phyloP scores from a whole-genome alignment of 257 asterid genomes.

The Solanum paucissectum region DNA sequence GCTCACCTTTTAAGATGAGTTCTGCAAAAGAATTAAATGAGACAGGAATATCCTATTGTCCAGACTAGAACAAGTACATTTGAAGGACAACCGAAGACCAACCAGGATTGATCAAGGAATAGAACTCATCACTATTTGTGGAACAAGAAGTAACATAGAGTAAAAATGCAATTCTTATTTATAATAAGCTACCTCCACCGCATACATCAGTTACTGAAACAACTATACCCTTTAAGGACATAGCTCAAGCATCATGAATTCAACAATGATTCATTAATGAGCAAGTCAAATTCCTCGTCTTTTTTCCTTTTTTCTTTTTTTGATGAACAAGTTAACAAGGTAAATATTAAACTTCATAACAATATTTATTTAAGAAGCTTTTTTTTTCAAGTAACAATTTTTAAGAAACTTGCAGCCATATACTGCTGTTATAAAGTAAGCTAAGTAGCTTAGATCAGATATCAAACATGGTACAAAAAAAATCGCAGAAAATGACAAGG shows the following conservation, averaged over 20 bases:
- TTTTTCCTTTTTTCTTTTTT: neutral
- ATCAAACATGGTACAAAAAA: neutral
- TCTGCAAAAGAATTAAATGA: slow-evolving; percentile 38
- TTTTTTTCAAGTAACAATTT: neutral
- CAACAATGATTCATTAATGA: neutral
- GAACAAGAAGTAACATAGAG: neutral
- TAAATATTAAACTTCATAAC: neutral
- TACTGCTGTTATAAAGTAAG: neutral
- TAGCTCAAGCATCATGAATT: neutral
- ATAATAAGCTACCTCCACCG: neutral
- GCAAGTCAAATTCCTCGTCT: neutral
- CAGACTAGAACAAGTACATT: neutral
- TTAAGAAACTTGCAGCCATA: neutral
- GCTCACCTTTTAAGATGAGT: slow-evolving; percentile 77
- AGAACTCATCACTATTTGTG: neutral
- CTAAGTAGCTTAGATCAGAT: neutral
- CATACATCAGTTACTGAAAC: neutral
- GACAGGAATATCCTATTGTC: neutral
- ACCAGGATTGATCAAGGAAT: neutral
- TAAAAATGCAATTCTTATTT: neutral
- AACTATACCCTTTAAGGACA: neutral
- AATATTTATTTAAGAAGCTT: neutral
- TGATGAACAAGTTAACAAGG: neutral
- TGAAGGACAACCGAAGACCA: neutral
- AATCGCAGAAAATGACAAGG: neutral